A percentile compares a stretch with the other conserved stretches of the same genome.
Conservation (phyloP, 2,329 filamentous ascomycete genomes). For the Didymella lethalis region DNA sequence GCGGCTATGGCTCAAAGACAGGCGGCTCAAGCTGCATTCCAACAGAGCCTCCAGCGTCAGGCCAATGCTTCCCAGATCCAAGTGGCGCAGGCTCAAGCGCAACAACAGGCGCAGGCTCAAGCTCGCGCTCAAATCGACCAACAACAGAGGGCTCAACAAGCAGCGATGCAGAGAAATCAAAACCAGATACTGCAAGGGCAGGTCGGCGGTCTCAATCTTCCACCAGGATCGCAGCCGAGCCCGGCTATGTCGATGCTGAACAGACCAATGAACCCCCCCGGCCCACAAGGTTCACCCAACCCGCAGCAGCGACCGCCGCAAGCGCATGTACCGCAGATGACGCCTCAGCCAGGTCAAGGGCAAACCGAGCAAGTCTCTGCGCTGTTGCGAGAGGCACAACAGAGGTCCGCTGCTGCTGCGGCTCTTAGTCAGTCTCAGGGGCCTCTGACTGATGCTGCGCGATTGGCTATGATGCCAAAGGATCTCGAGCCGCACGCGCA, state of each 20-base stretch:
- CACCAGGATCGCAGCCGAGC: slow-evolving; percentile 52
- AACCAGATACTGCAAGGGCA: slow-evolving; percentile 43
- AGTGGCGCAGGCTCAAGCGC: slow-evolving; percentile 43
- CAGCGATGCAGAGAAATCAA: slow-evolving; percentile 39
- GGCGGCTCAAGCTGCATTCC: slow-evolving; percentile 33
- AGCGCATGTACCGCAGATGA: slow-evolving; percentile 48
- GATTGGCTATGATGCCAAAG: slow-evolving; percentile 44
- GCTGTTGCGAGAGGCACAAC: slow-evolving; percentile 47
- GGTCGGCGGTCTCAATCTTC: slow-evolving; percentile 55
- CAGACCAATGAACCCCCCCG: slow-evolving; percentile 57
- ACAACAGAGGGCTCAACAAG: slow-evolving; percentile 49
- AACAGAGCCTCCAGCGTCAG: slow-evolving; percentile 49
- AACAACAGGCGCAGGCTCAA: slow-evolving; percentile 30
- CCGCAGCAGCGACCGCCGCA: slow-evolving; percentile 49
- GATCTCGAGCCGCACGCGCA: slow-evolving; percentile 42
- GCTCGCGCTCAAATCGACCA: slow-evolving; percentile 40
- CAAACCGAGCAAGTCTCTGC: slow-evolving; percentile 41
- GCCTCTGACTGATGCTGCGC: slow-evolving; percentile 43
- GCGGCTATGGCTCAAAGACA: slow-evolving; percentile 41
- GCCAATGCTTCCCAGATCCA: slow-evolving; percentile 28
- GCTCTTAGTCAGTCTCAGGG: slow-evolving; percentile 36
- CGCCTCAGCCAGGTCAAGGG: slow-evolving; percentile 39
- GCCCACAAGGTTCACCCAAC: slow-evolving; percentile 48
- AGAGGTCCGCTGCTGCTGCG: slow-evolving; percentile 44
- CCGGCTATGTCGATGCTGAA: slow-evolving; percentile 61